Percentiles rank a stretch among this genome's conserved stretches.
Evolutionary conservation across 2,329 filamentous ascomycete genomes (phyloP).

Genomic region (Fusarium keratoplasticum): DNA sequence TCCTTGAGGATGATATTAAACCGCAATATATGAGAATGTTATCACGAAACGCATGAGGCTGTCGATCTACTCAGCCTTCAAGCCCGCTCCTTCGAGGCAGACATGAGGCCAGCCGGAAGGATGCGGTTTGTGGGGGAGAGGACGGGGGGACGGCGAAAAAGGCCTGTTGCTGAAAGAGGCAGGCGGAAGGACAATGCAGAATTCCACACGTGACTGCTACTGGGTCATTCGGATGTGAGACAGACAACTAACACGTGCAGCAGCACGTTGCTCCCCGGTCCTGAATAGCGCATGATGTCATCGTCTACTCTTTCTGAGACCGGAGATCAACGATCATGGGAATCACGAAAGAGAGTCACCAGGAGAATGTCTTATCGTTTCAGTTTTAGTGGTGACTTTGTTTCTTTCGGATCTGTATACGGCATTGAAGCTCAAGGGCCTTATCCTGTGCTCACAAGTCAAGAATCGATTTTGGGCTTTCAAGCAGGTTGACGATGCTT

Average conservation of each 20-base stretch:
- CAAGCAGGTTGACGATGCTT: too few species aligned
- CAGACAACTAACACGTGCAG: neutral
- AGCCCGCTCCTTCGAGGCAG: neutral
- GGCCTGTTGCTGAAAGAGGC: neutral
- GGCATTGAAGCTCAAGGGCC: neutral
- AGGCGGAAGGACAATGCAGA: neutral
- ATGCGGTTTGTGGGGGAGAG: neutral
- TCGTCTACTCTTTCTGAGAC: neutral
- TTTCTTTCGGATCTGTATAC: neutral
- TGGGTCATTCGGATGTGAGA: too few species aligned
- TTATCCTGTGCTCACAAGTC: neutral
- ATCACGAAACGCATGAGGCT: neutral
- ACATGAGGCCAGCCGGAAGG: neutral
- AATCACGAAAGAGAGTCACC: neutral
- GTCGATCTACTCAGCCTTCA: neutral
- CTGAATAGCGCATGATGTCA: neutral
- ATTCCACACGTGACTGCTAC: neutral
- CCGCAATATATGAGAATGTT: neutral
- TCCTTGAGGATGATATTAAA: neutral
- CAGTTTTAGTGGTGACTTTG: neutral
- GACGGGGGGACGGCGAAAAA: neutral
- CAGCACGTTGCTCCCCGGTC: neutral
- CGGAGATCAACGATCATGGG: neutral
- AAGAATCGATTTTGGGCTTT: neutral
- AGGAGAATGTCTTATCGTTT: neutral